A percentile compares a stretch with the other conserved stretches of the same genome.
Conservation (phyloP, 2,329 filamentous ascomycete species). For the Canariomyces notabilis region DNA sequence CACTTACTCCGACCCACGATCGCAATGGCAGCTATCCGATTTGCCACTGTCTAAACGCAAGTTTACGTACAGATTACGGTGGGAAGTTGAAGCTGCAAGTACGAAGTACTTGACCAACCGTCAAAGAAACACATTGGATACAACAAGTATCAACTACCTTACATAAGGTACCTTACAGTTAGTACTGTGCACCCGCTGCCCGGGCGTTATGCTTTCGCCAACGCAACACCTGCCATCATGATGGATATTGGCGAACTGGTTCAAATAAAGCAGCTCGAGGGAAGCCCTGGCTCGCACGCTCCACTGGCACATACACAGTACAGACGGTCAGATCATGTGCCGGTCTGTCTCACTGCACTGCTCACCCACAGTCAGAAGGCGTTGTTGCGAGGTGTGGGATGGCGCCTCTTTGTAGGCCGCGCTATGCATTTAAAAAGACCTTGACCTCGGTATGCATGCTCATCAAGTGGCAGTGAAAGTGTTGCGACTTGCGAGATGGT, state of each 20-base stretch:
- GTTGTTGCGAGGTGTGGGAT: slow-evolving; percentile 5
- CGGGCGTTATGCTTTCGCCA: too few relatives aligned
- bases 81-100: too few relatives aligned
- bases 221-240: too few relatives aligned
- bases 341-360: slow-evolving; percentile 19
- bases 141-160: too few relatives aligned
- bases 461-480: neutral
- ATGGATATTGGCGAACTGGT: too few relatives aligned
- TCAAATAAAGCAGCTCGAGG: too few relatives aligned
- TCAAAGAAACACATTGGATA: too few relatives aligned
- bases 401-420: neutral
- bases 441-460: neutral
- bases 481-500: neutral
- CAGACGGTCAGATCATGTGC: slow-evolving; percentile 23
- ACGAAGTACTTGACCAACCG: too few relatives aligned
- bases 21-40: neutral
- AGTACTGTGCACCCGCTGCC: too few relatives aligned
- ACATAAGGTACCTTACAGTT: too few relatives aligned
- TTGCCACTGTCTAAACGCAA: neutral
- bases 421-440: too few relatives aligned
- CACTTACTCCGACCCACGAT: neutral
- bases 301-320: neutral
- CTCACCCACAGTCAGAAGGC: slow-evolving; percentile 8
- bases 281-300: too few relatives aligned
- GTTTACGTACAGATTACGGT: neutral